These are phyloP conservation scores for Podaxis carcinomalis DNA, from an alignment of 768 basidiomycete genomes.

Conservation along the genomic window DNA sequence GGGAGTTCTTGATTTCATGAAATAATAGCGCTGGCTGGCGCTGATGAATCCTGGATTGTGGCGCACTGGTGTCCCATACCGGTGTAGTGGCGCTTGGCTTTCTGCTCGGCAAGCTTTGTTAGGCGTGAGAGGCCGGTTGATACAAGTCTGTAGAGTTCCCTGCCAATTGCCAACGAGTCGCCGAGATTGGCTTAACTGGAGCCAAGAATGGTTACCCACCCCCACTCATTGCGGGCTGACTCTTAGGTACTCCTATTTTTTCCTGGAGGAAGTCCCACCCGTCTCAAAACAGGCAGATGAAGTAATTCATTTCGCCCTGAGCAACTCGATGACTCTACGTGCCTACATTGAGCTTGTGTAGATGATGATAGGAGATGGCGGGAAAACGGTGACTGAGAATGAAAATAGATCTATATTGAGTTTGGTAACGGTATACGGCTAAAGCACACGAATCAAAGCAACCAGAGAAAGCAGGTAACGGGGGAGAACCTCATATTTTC, in stretches of 20 bases:
- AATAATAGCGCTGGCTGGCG: neutral
- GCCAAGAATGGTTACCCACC: no score
- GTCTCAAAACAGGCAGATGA: no score
- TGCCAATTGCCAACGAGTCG: neutral
- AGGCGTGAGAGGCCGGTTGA: neutral
- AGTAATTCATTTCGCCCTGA: neutral
- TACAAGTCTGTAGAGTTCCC: neutral
- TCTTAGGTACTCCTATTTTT: no score
- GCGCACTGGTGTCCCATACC: neutral
- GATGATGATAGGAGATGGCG: neutral
- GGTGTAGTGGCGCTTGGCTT: neutral
- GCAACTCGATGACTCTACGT: neutral
- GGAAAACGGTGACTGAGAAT: neutral
- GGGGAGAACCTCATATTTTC: neutral
- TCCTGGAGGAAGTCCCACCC: no score
- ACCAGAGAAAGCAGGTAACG: neutral
- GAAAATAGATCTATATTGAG: neutral
- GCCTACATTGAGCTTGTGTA: neutral
- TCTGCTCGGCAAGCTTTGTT: neutral
- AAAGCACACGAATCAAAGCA: neutral
- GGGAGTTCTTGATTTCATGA: conserved; percentile 3
- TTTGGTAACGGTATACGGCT: neutral
- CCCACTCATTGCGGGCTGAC: no score
- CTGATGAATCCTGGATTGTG: neutral
- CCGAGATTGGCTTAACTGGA: no score